A percentile compares a stretch with the other conserved stretches of the same genome.
phyloP scores from a whole-genome alignment of 1,139 yeast species.

The Torulaspora globosa region DNA sequence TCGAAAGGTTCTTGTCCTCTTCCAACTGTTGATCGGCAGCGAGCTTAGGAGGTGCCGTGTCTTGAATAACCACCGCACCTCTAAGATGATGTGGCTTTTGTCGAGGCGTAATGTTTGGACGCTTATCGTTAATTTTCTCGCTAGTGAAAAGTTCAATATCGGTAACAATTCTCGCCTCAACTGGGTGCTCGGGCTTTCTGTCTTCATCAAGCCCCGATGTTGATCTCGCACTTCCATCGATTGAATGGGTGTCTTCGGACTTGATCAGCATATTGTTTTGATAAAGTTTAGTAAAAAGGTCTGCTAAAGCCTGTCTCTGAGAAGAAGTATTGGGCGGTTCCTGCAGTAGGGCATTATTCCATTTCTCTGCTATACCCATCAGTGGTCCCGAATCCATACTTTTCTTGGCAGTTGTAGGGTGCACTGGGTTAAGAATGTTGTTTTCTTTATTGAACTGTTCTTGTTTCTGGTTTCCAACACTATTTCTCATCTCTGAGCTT shows the following conservation, averaged over 20 bases:
- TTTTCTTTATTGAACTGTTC: neutral
- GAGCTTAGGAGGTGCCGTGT: neutral
- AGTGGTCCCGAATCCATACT: neutral
- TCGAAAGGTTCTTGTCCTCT: neutral
- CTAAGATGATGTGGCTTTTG: constrained; percentile 3
- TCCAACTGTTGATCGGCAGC: neutral
- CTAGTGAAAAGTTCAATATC: neutral
- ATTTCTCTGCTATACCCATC: constrained; percentile 1
- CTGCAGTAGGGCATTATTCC: constrained; percentile 4
- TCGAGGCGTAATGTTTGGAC: neutral
- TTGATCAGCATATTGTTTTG: neutral
- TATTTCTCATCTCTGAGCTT: neutral
- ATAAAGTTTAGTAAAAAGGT: constrained; percentile 5
- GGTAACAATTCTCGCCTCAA: constrained; percentile 1
- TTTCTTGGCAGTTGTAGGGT: neutral
- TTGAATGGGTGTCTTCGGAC: neutral
- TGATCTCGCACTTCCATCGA: neutral
- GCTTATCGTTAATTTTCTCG: neutral
- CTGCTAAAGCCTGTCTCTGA: constrained; percentile 2
- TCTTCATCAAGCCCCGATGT: neutral
- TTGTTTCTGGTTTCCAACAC: neutral
- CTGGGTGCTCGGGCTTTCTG: neutral
- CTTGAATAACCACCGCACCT: constrained; percentile 1
- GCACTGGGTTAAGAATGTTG: neutral
- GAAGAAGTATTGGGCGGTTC: constrained; percentile 3